phyloP scores from a whole-genome alignment of 257 asterid species.

The Osmanthus fragrans region DNA sequence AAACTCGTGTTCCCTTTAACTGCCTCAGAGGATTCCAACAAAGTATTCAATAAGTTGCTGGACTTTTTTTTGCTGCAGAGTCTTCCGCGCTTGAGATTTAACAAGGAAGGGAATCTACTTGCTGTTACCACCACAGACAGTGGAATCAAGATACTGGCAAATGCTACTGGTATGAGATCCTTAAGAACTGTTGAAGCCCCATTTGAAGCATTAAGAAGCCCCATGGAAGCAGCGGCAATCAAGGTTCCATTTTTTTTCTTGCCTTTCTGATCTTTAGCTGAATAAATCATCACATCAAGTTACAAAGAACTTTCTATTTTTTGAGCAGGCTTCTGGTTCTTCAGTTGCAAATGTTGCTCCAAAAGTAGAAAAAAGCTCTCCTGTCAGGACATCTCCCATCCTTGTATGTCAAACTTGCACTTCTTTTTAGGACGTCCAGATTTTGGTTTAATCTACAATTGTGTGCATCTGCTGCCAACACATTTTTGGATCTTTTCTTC shows the following conservation, averaged over 20 bases:
- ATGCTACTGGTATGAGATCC: constrained; percentile 79
- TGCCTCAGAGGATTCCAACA: constrained; percentile 7
- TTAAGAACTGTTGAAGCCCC: constrained; percentile 69
- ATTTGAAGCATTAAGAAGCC: constrained; percentile 79
- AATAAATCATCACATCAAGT: constrained; percentile 8
- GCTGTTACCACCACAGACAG: constrained; percentile 90
- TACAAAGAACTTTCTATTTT: constrained; percentile 21
- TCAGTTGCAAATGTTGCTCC: constrained; percentile 75
- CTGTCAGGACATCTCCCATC: constrained; percentile 84
- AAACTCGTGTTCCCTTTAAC: neutral
- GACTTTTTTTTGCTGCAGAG: constrained; percentile 46
- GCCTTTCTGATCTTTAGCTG: constrained; percentile 15
- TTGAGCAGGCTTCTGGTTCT: constrained; percentile 78
- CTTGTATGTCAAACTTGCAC: constrained; percentile 54
- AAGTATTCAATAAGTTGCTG: constrained; percentile 17
- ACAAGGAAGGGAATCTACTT: constrained; percentile 93
- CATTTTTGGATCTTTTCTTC: constrained; percentile 13
- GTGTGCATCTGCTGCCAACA: constrained; percentile 12
- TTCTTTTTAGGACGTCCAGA: constrained; percentile 14
- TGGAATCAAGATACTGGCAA: constrained; percentile 89
- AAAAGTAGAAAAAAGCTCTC: constrained; percentile 96
- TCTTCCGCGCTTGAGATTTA: constrained; percentile 90
- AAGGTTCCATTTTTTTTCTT: constrained; percentile 50
- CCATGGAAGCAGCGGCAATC: constrained; percentile 73
- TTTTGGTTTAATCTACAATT: constrained; percentile 6